Base-by-base conservation (phyloP, 495 filamentous ascomycete species). In the Lasiosphaeria miniovina region DNA sequence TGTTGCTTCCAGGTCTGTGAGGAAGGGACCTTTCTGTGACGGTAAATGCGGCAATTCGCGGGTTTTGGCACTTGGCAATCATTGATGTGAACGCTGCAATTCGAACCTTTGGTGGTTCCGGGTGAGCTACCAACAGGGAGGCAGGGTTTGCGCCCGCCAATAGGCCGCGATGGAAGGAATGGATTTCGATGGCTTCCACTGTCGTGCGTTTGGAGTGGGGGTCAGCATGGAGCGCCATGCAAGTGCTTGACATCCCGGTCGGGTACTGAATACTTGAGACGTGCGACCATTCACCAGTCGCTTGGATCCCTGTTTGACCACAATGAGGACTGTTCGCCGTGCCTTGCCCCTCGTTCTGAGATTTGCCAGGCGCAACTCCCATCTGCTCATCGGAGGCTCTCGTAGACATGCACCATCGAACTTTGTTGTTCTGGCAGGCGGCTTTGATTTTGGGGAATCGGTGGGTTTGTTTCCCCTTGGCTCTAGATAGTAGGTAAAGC, bases 191-290 rank as follows among this genome's bases (percentile, higher is more conserved):
- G 58, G 38, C 34, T 41, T 38, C 34, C 24, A 7, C n/a, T 49
- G 41, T 48, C 14, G 45, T 40, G 32, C 51, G 15, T 52, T 54
- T 24, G 36, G 56, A 58, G 62, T 64, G 62, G 62, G 62, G 62
- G 62, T 64, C 49, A 53, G 34, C 62, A 60, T 58, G 62, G 54
- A 17, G 50, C 31, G 33, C 36, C 46, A 60, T 64, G 61, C 61
- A 55, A 64, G 62, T 63, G 61, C 57, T 64, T n/a, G 34, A 40
- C 11, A 64, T 54, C 62, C 62, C 52, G 49, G 62, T 60, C 49
- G 49, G 57, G 24, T 24, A 24, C 24, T 24, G 24, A 24, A 24
- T 60, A 60, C 49, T 54, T 40, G 8, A 14, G 58, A 49, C 55
- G 31, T 51, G 24, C 32, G 7, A n/a, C 3, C 54, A 31, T 15